Conservation (phyloP, 306 rosid species). For the Acacia confusa region DNA sequence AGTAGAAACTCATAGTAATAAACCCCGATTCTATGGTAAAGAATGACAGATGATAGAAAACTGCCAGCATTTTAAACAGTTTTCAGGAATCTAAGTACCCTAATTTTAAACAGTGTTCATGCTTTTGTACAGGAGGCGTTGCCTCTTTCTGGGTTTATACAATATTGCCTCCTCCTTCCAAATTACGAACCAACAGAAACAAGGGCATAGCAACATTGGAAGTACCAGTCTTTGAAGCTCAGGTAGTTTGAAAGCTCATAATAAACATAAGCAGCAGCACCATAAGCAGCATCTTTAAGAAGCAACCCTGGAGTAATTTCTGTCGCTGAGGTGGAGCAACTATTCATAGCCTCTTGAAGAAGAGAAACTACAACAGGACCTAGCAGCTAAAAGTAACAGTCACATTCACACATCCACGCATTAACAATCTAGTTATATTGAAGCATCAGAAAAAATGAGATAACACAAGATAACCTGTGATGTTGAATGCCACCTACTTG, state of each 20-base stretch:
- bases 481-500: constrained; percentile 61
- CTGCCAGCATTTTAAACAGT: constrained; percentile 1
- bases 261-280: constrained; percentile 97
- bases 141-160: background rate
- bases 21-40: background rate
- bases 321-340: constrained; percentile 73
- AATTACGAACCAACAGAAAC: constrained; percentile 7
- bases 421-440: constrained; percentile 22
- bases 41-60: constrained; percentile 17
- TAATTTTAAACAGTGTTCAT: background rate
- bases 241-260: constrained; percentile 94
- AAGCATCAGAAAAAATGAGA: constrained; percentile 23
- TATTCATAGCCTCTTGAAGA: constrained; percentile 87
- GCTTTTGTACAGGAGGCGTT: background rate
- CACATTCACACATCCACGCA: constrained; percentile 32
- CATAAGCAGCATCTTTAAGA: constrained; percentile 97
- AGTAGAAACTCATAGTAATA: background rate
- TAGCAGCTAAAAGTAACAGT: constrained; percentile 60
- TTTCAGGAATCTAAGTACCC: background rate
- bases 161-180: background rate
- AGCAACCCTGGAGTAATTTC: constrained; percentile 88
- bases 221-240: constrained; percentile 88
- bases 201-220: constrained; percentile 20
- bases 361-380: constrained; percentile 95
- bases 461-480: constrained; percentile 28